Conservation (phyloP, 2,329 filamentous ascomycete genomes). For the Fusarium multiceps region DNA sequence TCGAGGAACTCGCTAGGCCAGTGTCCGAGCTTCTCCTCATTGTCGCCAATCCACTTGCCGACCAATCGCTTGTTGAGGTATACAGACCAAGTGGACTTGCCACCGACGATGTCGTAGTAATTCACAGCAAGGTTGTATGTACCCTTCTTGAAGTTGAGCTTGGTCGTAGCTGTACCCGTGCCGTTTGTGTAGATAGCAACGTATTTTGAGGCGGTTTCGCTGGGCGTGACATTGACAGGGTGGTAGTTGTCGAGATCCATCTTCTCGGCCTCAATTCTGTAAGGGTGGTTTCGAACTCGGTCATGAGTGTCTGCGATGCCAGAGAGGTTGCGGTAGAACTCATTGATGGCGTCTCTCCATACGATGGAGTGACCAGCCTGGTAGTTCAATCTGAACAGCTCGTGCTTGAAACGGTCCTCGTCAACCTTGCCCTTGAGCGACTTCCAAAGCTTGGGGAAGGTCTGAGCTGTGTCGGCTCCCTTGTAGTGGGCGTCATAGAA, state of each 20-base stretch:
- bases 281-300: slow-evolving; percentile 70
- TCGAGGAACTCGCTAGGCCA: slow-evolving; percentile 69
- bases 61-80: slow-evolving; percentile 64
- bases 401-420: slow-evolving; percentile 67
- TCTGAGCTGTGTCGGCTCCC: slow-evolving; percentile 69
- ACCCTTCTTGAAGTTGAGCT: slow-evolving; percentile 47
- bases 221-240: slow-evolving; percentile 64
- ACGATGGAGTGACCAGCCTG: slow-evolving; percentile 77
- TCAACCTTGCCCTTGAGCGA: slow-evolving; percentile 68
- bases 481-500: slow-evolving; percentile 73
- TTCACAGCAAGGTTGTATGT: slow-evolving; percentile 73
- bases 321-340: slow-evolving; percentile 69
- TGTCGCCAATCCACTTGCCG: slow-evolving; percentile 69
- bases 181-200: slow-evolving; percentile 16
- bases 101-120: slow-evolving; percentile 72
- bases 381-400: slow-evolving; percentile 68
- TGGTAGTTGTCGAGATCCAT: slow-evolving; percentile 72
- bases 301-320: slow-evolving; percentile 66
- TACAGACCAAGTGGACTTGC: slow-evolving; percentile 66
- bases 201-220: slow-evolving; percentile 65
- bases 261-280: slow-evolving; percentile 75
- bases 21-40: slow-evolving; percentile 69
- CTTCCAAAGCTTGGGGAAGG: slow-evolving; percentile 66
- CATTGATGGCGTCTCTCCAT: slow-evolving; percentile 75
- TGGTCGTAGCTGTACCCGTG: slow-evolving; percentile 16